A percentile compares a stretch with the other conserved stretches of the same genome.
phyloP scores from a whole-genome alignment of 2,329 filamentous ascomycete genomes.

The Thyridium curvatum region DNA sequence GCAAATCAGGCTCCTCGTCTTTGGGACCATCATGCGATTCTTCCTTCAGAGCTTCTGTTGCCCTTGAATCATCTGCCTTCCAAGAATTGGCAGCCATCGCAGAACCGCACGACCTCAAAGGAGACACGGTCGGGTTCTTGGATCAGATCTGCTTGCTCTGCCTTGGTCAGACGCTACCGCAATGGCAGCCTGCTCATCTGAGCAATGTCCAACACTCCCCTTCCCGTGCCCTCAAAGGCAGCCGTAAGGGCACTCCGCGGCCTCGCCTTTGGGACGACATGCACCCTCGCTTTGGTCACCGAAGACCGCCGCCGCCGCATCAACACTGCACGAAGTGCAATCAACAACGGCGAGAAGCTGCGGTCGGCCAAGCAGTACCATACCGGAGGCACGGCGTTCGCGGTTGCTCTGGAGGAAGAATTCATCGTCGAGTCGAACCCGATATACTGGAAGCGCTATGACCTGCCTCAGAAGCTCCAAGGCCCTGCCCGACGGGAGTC shows the following conservation, averaged over 20 bases:
- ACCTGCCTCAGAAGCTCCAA: too few species aligned
- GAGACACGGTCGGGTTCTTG: too few species aligned
- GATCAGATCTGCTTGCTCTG: too few species aligned
- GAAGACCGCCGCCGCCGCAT: constrained; percentile 40
- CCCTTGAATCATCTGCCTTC: too few species aligned
- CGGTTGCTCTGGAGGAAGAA: constrained; percentile 16
- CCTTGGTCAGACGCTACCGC: too few species aligned
- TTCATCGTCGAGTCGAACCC: constrained; percentile 7
- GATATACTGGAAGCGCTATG: constrained; percentile 1
- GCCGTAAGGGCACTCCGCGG: constrained; percentile 36
- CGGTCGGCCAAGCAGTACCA: constrained; percentile 31
- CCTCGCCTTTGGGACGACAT: constrained; percentile 37
- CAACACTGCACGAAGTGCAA: constrained; percentile 27
- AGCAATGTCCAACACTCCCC: constrained; percentile 23
- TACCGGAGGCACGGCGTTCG: constrained; percentile 16
- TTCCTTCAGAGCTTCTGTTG: too few species aligned
- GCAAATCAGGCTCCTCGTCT: too few species aligned
- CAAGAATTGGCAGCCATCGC: too few species aligned
- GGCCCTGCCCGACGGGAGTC: too few species aligned
- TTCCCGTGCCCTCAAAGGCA: constrained; percentile 37
- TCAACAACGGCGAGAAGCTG: constrained; percentile 32
- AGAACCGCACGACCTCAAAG: too few species aligned
- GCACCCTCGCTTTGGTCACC: constrained; percentile 33
- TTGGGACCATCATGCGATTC: too few species aligned
- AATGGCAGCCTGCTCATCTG: background rate